Conservation (phyloP, 208 protist species). For the Trypanosoma caninum region DNA sequence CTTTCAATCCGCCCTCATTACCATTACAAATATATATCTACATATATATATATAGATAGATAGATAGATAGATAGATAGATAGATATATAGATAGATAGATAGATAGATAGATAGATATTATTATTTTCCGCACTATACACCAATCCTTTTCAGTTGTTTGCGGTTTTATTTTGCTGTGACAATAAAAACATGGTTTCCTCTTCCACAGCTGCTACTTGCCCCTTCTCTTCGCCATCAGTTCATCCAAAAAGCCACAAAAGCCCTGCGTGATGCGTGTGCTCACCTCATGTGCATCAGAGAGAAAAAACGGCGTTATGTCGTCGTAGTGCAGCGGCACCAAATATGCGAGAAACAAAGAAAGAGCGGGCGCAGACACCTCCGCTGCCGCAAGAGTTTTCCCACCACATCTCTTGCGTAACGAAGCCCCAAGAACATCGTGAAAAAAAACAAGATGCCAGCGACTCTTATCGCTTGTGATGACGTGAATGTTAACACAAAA, state of each 20-base stretch:
- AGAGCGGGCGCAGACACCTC: no score
- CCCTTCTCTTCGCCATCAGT: not conserved
- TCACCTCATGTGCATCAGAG: constrained; percentile 29
- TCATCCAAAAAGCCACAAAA: constrained; percentile 32
- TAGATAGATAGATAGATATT: no score
- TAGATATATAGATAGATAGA: no score
- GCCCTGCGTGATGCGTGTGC: constrained; percentile 36
- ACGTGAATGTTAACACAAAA: constrained; percentile 85
- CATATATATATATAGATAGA: constrained; percentile 1
- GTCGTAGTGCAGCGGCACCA: constrained; percentile 77
- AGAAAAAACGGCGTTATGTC: constrained; percentile 51
- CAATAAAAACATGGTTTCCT: no score
- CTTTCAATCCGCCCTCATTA: no score
- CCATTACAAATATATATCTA: not conserved
- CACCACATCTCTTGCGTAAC: no score
- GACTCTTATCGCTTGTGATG: constrained; percentile 66
- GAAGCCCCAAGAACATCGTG: constrained; percentile 53
- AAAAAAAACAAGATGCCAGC: constrained; percentile 82
- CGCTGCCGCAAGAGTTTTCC: no score
- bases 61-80: no score
- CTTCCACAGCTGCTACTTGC: no score
- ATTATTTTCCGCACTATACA: no score
- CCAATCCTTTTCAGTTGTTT: no score
- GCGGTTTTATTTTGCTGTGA: no score
- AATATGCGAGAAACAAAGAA: constrained; percentile 75